A percentile compares a stretch with the other conserved stretches of the same genome.
phyloP scores from a whole-genome alignment of 768 basidiomycete species.

The Tephrocybe sp. region DNA sequence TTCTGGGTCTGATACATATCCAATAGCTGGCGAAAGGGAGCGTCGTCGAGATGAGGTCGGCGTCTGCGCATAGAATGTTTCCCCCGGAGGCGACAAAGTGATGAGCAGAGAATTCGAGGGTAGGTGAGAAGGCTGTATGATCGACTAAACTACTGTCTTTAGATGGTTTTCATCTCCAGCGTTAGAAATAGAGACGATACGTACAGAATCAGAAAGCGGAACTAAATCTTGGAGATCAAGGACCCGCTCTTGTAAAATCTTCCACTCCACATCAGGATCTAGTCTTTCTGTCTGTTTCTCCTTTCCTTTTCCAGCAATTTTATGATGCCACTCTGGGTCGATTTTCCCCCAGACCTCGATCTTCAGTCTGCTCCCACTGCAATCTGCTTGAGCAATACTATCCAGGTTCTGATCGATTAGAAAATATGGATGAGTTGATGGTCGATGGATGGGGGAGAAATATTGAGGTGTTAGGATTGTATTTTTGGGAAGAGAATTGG shows the following conservation, averaged over 20 bases:
- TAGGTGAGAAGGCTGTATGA: constrained; percentile 37
- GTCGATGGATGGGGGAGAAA: constrained; percentile 75
- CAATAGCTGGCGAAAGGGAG: constrained; percentile 56
- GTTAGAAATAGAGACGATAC: constrained; percentile 21
- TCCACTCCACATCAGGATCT: constrained; percentile 47
- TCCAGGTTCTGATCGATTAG: constrained; percentile 50
- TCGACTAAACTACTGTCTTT: constrained; percentile 24
- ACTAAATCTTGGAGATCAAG: constrained; percentile 58
- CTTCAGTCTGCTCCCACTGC: constrained; percentile 50
- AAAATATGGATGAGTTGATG: constrained; percentile 85
- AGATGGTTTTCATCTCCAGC: constrained; percentile 8
- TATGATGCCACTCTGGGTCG: constrained; percentile 21
- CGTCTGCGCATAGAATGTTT: constrained; percentile 58
- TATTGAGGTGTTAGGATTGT: constrained; percentile 54
- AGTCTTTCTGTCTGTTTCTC: constrained; percentile 23
- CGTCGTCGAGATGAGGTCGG: constrained; percentile 32
- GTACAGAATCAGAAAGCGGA: constrained; percentile 62
- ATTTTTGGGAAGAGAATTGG: constrained; percentile 23
- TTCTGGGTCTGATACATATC: constrained; percentile 77
- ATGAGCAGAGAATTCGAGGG: constrained; percentile 77
- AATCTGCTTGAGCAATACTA: constrained; percentile 54
- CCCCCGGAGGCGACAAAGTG: constrained; percentile 59
- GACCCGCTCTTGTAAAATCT: constrained; percentile 65
- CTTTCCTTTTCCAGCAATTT: constrained; percentile 47
- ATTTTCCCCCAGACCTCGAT: constrained; percentile 62